phyloP scores from a whole-genome alignment of 345 rosid species.

The Acer campestre region DNA sequence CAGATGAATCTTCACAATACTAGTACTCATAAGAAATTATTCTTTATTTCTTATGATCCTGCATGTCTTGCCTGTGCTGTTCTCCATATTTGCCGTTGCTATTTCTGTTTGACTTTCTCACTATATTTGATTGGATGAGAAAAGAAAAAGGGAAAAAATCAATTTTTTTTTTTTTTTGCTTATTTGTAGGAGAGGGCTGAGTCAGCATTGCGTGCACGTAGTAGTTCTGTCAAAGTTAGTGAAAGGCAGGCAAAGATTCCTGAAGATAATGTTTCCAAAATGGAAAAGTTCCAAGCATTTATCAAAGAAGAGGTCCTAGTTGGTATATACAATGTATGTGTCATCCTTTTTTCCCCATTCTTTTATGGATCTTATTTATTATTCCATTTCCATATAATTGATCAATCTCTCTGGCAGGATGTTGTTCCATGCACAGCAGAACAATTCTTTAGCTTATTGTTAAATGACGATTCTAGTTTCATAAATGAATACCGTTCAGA shows the following conservation, averaged over 20 bases:
- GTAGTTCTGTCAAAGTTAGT: constrained; percentile 78
- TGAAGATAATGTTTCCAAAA: constrained; percentile 49
- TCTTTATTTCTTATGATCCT: not conserved
- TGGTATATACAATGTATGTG: constrained; percentile 63
- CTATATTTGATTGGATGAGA: not conserved
- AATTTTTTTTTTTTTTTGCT: constrained; percentile 19
- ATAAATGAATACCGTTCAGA: constrained; percentile 63
- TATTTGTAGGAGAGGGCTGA: constrained; percentile 74
- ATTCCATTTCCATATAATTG: constrained; percentile 17
- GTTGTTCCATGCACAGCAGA: constrained; percentile 76
- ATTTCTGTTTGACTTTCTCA: not conserved
- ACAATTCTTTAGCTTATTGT: constrained; percentile 57
- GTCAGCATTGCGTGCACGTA: constrained; percentile 88
- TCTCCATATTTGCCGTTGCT: not conserved
- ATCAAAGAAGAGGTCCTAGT: constrained; percentile 87
- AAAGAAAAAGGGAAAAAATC: not conserved
- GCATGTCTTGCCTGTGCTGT: not conserved
- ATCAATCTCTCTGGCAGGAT: constrained; percentile 52
- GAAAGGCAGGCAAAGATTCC: constrained; percentile 44
- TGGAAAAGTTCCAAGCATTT: constrained; percentile 66
- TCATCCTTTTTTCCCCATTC: constrained; percentile 18
- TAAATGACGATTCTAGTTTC: constrained; percentile 70
- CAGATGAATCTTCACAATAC: not conserved
- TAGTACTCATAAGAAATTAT: not conserved
- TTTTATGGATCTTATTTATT: constrained; percentile 14